phyloP scores from a whole-genome alignment of 2,329 filamentous ascomycete species.

The Pestalotiopsis sp. region DNA sequence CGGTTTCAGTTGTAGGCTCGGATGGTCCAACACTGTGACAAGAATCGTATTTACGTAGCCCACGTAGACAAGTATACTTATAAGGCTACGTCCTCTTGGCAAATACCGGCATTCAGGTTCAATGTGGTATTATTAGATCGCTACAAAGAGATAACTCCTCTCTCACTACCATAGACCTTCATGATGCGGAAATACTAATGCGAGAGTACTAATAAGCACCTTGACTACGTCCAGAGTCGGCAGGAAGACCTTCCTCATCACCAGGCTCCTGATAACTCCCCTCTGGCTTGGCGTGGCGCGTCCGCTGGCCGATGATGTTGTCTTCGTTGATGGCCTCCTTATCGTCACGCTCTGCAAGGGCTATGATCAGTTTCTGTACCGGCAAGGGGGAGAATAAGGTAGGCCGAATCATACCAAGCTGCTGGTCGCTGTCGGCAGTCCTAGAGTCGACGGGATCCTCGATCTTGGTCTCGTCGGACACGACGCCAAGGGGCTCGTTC shows the following conservation, averaged over 20 bases:
- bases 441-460: slow-evolving; percentile 35
- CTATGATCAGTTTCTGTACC: background rate
- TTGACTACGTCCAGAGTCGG: slow-evolving; percentile 21
- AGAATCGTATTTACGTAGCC: too few species aligned
- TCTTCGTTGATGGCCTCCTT: slow-evolving; percentile 38
- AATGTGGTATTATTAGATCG: too few species aligned
- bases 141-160: too few species aligned
- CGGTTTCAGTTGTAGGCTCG: too few species aligned
- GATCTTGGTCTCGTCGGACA: slow-evolving; percentile 32
- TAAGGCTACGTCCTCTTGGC: too few species aligned
- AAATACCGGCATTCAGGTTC: too few species aligned
- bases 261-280: slow-evolving; percentile 35
- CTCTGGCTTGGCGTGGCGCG: slow-evolving; percentile 29
- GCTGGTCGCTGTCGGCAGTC: slow-evolving; percentile 35
- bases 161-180: too few species aligned
- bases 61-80: too few species aligned
- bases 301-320: slow-evolving; percentile 39
- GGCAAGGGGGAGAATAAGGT: background rate
- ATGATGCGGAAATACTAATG: background rate
- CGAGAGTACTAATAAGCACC: background rate
- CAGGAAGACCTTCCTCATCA: slow-evolving; percentile 33
- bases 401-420: slow-evolving; percentile 32
- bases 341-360: slow-evolving; percentile 34
- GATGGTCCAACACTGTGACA: too few species aligned
- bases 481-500: slow-evolving; percentile 32